Percentiles rank a stretch among this genome's conserved stretches.
These are phyloP conservation scores for Populus simonii DNA, from an alignment of 345 rosid species.

Conservation along the genomic window DNA sequence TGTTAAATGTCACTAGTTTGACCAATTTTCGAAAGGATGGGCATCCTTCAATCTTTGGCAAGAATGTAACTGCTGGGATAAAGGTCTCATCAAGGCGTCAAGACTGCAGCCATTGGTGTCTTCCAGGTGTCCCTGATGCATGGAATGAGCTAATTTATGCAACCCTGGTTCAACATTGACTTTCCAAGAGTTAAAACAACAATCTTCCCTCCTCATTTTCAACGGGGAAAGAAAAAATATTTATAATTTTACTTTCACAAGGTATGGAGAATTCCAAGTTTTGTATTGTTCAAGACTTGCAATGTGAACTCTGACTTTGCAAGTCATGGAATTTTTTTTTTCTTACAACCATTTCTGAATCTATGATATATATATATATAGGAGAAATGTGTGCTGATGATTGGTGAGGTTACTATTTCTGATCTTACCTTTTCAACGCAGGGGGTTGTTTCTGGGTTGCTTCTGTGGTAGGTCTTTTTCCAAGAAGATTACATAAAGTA, in stretches of 20 bases:
- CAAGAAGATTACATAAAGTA: not conserved
- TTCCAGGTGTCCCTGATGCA: constrained; percentile 88
- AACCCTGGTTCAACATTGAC: constrained; percentile 36
- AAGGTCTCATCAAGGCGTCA: constrained; percentile 48
- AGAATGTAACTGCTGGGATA: constrained; percentile 37
- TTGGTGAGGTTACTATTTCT: not conserved
- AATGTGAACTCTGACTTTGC: not conserved
- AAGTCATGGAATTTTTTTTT: not conserved
- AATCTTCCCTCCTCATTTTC: not conserved
- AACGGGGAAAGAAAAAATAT: not conserved
- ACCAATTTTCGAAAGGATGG: constrained; percentile 94
- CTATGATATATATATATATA: not conserved
- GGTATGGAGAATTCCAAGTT: not conserved
- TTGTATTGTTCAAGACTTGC: not conserved
- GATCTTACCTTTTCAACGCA: not conserved
- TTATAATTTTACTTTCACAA: not conserved
- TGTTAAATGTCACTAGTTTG: constrained; percentile 73
- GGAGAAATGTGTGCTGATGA: not conserved
- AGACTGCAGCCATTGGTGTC: constrained; percentile 99
- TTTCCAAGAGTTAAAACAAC: constrained; percentile 13
- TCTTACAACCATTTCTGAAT: not conserved
- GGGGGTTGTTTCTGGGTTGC: not conserved
- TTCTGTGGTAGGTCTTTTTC: not conserved
- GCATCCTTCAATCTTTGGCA: constrained; percentile 79
- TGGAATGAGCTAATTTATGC: constrained; percentile 94